phyloP scores from a whole-genome alignment of 2,329 filamentous ascomycete species.

The Trichoderma sp. region DNA sequence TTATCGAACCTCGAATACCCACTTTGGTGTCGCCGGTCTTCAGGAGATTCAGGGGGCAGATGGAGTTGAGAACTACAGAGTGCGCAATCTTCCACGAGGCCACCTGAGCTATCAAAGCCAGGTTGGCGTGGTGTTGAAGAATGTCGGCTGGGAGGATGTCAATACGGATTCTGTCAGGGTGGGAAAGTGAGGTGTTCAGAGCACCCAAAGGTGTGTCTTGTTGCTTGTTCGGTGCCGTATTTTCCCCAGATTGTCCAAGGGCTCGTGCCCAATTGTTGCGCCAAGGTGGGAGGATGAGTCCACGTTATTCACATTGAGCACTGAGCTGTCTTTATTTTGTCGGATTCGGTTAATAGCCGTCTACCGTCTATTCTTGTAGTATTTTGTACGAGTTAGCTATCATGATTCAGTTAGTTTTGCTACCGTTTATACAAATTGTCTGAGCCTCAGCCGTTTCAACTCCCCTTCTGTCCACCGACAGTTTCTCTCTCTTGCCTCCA shows the following conservation, averaged over 20 bases:
- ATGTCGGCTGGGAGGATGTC: constrained; percentile 70
- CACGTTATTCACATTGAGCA: not conserved
- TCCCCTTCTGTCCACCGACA: not conserved
- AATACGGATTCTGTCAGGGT: constrained; percentile 42
- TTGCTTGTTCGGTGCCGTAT: constrained; percentile 2
- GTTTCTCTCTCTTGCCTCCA: not conserved
- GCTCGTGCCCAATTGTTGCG: not conserved
- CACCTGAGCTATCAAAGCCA: constrained; percentile 72
- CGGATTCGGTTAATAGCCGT: not conserved
- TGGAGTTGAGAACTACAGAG: constrained; percentile 68
- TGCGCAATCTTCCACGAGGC: constrained; percentile 65
- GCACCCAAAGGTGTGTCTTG: not conserved
- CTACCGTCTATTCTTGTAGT: not conserved
- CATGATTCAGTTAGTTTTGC: constrained; percentile 4
- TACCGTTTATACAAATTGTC: not conserved
- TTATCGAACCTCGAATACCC: constrained; percentile 78
- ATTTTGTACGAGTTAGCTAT: constrained; percentile 13
- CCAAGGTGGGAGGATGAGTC: constrained; percentile 1
- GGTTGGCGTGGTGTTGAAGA: constrained; percentile 65
- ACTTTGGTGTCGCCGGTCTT: constrained; percentile 82
- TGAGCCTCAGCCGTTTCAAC: not conserved
- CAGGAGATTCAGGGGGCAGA: constrained; percentile 70
- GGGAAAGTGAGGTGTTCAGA: constrained; percentile 30
- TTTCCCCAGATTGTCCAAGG: not conserved
- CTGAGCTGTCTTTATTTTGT: not conserved